These are phyloP conservation scores for Talaromyces sp. DNA, from an alignment of 2,329 filamentous ascomycete genomes.

Conservation along the genomic window DNA sequence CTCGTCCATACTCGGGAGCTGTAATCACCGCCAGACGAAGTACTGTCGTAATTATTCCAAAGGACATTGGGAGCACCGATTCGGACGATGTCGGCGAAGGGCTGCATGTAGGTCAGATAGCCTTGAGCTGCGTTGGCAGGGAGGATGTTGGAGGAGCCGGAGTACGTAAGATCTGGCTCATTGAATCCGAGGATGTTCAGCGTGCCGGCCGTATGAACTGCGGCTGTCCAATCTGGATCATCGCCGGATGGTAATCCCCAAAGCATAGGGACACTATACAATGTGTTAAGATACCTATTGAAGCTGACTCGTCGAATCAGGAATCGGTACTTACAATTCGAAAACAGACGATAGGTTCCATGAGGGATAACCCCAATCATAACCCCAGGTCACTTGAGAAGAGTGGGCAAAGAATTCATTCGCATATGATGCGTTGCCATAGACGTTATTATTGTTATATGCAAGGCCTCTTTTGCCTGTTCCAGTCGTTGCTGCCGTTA, in stretches of 20 bases:
- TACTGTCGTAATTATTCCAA: slow-evolving; percentile 22
- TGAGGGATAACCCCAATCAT: neutral
- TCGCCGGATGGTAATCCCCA: neutral
- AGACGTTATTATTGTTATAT: neutral
- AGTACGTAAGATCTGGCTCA: neutral
- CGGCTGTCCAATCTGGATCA: neutral
- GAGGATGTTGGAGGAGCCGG: neutral
- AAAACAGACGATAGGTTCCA: neutral
- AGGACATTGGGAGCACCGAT: neutral
- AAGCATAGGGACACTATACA: neutral
- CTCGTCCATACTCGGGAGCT: slow-evolving; percentile 28
- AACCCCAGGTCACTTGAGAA: neutral
- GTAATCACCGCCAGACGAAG: slow-evolving; percentile 16
- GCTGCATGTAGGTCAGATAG: neutral
- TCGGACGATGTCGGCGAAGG: neutral
- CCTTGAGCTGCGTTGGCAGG: neutral
- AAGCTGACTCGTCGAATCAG: neutral
- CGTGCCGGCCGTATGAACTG: neutral
- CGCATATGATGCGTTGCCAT: neutral
- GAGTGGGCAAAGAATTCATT: neutral
- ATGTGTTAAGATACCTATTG: neutral
- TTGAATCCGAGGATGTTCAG: neutral
- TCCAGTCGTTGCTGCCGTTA: neutral
- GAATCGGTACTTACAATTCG: neutral
- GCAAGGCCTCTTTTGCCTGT: neutral